Conservation (phyloP, 768 basidiomycete species). For the Boletus edulis region DNA sequence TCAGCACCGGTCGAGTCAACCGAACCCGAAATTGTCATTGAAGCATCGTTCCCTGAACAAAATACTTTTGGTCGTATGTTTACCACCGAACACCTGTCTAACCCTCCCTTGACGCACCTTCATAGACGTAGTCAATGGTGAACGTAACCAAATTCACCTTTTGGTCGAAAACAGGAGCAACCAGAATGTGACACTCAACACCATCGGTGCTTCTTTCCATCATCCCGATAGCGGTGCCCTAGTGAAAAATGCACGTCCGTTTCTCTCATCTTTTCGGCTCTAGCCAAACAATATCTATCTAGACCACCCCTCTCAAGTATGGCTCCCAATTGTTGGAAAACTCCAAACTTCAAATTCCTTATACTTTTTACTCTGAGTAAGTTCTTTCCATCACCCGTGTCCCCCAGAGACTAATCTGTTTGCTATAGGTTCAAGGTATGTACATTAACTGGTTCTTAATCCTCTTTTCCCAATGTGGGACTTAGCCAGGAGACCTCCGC, state of each 20-base stretch:
- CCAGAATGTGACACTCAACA: conserved; percentile 65
- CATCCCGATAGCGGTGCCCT: conserved; percentile 60
- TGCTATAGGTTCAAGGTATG: conserved; percentile 58
- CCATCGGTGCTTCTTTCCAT: conserved; percentile 65
- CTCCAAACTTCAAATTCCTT: conserved; percentile 65
- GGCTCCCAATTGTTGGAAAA: conserved; percentile 51
- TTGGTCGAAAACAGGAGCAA: conserved; percentile 74
- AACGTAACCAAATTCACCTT: conserved; percentile 66
- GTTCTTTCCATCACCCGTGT: conserved; percentile 26
- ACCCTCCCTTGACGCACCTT: conserved; percentile 8
- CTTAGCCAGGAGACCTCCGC: conserved; percentile 71
- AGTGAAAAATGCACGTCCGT: conserved; percentile 66
- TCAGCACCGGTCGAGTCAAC: conserved; percentile 30
- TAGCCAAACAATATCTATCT: conserved; percentile 1
- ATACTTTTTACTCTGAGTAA: conserved; percentile 79
- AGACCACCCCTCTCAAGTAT: conserved; percentile 62
- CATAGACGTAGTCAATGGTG: conserved; percentile 82
- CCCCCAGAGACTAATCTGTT: conserved; percentile 2
- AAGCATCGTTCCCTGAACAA: conserved; percentile 63
- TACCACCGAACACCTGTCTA: neutral
- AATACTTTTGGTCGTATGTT: conserved; percentile 77
- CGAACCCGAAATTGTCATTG: conserved; percentile 53
- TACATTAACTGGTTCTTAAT: neutral
- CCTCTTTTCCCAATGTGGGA: conserved; percentile 4
- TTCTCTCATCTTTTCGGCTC: neutral